phyloP scores from a whole-genome alignment of 495 filamentous ascomycete genomes.

The Jackrogersella multiformis region DNA sequence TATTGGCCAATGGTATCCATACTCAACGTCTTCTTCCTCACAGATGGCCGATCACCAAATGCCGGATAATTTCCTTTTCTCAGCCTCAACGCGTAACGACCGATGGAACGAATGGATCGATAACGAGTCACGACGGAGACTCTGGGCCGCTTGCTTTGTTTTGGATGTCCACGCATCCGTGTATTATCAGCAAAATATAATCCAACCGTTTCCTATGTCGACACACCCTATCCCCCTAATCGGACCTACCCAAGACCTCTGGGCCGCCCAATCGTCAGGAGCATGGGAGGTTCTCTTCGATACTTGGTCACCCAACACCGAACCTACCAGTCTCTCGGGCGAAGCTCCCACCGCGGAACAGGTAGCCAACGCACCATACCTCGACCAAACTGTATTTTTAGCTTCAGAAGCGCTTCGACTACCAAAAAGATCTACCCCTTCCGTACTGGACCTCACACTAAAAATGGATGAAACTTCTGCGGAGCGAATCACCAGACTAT shows the following conservation, averaged over 20 bases:
- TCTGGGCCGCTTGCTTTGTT: slow-evolving; percentile 60
- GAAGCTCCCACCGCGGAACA: slow-evolving; percentile 46
- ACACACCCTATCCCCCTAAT: slow-evolving; percentile 52
- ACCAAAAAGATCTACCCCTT: slow-evolving; percentile 45
- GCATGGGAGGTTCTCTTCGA: slow-evolving; percentile 46
- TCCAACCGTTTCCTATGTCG: slow-evolving; percentile 38
- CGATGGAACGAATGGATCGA: slow-evolving; percentile 61
- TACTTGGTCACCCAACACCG: slow-evolving; percentile 39
- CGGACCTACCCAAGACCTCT: slow-evolving; percentile 49
- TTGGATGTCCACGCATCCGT: slow-evolving; percentile 61
- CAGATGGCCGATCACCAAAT: slow-evolving; percentile 52
- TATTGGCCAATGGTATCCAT: slow-evolving; percentile 50
- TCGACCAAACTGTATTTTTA: slow-evolving; percentile 53
- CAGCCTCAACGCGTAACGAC: slow-evolving; percentile 37
- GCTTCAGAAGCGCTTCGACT: slow-evolving; percentile 50
- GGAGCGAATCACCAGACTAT: slow-evolving; percentile 50
- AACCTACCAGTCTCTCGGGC: slow-evolving; percentile 42
- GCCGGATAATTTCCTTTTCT: slow-evolving; percentile 42
- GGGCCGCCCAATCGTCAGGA: slow-evolving; percentile 50
- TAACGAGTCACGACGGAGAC: slow-evolving; percentile 58
- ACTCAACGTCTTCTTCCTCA: slow-evolving; percentile 56
- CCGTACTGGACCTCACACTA: slow-evolving; percentile 44
- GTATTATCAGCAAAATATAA: slow-evolving; percentile 56
- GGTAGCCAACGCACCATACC: slow-evolving; percentile 34
- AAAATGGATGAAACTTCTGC: slow-evolving; percentile 43